Percentiles rank a stretch among this genome's conserved stretches.
Evolutionary conservation across 768 basidiomycete genomes (phyloP).

Genomic region (Gyrodon lividus): DNA sequence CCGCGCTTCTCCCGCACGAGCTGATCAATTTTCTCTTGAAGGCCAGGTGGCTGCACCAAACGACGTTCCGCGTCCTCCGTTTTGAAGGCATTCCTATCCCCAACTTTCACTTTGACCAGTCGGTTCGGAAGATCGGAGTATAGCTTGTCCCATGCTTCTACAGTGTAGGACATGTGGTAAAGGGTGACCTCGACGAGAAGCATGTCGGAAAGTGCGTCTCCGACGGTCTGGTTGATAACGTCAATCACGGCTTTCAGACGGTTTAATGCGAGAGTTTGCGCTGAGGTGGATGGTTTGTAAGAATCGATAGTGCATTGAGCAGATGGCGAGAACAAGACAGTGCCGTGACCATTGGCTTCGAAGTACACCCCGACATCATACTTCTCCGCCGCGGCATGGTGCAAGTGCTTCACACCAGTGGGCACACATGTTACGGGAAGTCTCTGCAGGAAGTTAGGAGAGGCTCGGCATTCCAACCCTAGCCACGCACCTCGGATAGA

Average conservation of each 20-base stretch:
- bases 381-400: conserved; percentile 91
- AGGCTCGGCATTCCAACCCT: background rate
- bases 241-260: conserved; percentile 76
- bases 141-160: conserved; percentile 85
- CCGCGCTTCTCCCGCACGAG: conserved; percentile 82
- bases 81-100: conserved; percentile 77
- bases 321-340: conserved; percentile 85
- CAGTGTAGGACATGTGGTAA: conserved; percentile 82
- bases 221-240: conserved; percentile 97
- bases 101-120: conserved; percentile 88
- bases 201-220: conserved; percentile 95
- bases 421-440: conserved; percentile 93
- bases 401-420: conserved; percentile 97
- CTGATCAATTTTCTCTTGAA: conserved; percentile 83
- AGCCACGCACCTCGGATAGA: conserved; percentile 62
- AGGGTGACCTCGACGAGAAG: conserved; percentile 93
- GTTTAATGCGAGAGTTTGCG: conserved; percentile 75
- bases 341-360: conserved; percentile 98
- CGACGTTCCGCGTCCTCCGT: conserved; percentile 94
- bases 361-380: conserved; percentile 98
- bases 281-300: conserved; percentile 75
- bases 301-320: conserved; percentile 61
- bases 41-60: conserved; percentile 71
- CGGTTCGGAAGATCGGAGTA: conserved; percentile 95
- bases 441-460: conserved; percentile 49